phyloP scores from a whole-genome alignment of 345 rosid species.

The Viola odorata region DNA sequence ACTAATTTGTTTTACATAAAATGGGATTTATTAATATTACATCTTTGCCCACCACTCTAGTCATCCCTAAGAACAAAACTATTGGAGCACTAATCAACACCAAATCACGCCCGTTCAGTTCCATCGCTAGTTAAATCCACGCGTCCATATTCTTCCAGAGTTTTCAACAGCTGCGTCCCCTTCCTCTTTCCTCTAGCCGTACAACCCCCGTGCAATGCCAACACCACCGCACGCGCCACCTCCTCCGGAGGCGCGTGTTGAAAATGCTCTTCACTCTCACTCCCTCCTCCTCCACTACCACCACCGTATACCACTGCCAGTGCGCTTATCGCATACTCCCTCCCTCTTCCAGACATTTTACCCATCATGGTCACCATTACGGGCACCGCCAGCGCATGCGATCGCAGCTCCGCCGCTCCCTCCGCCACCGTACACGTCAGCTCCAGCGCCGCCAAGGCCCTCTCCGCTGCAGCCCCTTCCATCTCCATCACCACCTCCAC shows the following conservation, averaged over 20 bases:
- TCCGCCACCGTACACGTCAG: conserved; percentile 65
- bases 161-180: conserved; percentile 72
- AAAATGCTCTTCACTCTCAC: conserved; percentile 9
- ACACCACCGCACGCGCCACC: conserved; percentile 75
- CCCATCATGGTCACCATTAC: conserved; percentile 94
- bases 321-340: conserved; percentile 78
- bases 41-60: no score
- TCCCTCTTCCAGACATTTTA: conserved; percentile 65
- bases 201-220: conserved; percentile 76
- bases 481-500: conserved; percentile 64
- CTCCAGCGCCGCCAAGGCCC: conserved; percentile 80
- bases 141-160: conserved; percentile 59
- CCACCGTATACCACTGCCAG: conserved; percentile 53
- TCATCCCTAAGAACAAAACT: no score
- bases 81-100: not conserved
- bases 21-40: no score
- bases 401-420: conserved; percentile 72
- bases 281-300: conserved; percentile 19
- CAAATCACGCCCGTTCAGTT: conserved; percentile 33
- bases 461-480: conserved; percentile 63
- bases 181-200: conserved; percentile 72
- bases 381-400: conserved; percentile 81
- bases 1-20: no score
- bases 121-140: conserved; percentile 39
- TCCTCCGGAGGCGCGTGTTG: conserved; percentile 69